These are phyloP conservation scores for Leersia perrieri DNA, from an alignment of 176 grass and related monocot genomes.

Conservation along the genomic window DNA sequence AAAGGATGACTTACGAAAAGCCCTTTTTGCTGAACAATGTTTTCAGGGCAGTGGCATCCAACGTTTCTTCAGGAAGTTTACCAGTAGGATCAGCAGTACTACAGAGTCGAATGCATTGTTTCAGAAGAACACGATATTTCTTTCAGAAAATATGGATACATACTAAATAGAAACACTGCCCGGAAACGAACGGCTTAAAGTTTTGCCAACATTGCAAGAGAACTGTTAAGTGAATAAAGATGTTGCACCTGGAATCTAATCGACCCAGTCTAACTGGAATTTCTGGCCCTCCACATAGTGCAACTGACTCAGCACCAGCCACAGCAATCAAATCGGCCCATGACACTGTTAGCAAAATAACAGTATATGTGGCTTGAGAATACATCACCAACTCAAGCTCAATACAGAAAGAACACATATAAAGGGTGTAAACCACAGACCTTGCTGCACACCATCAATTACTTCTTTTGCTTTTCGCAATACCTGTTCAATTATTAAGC, in stretches of 20 bases:
- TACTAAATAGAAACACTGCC: neutral
- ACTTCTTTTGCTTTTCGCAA: slow-evolving; percentile 77
- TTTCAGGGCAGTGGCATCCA: slow-evolving; percentile 69
- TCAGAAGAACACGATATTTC: slow-evolving; percentile 29
- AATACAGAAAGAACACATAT: neutral
- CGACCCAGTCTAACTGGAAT: slow-evolving; percentile 80
- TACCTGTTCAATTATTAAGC: slow-evolving; percentile 54
- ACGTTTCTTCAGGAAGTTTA: slow-evolving; percentile 88
- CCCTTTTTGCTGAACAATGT: slow-evolving; percentile 65
- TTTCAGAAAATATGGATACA: slow-evolving; percentile 25
- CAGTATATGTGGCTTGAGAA: slow-evolving; percentile 12
- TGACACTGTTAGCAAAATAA: slow-evolving; percentile 53
- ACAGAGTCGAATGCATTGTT: slow-evolving; percentile 20
- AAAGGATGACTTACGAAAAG: slow-evolving; percentile 80
- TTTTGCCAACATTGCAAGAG: neutral
- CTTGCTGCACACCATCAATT: slow-evolving; percentile 62
- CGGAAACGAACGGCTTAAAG: neutral
- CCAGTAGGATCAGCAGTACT: slow-evolving; percentile 69
- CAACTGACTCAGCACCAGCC: slow-evolving; percentile 83
- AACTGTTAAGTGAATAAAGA: slow-evolving; percentile 27
- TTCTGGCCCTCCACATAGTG: slow-evolving; percentile 72
- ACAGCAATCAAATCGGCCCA: slow-evolving; percentile 98
- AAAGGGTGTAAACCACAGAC: slow-evolving; percentile 40
- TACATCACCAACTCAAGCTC: slow-evolving; percentile 30
- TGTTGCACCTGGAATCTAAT: slow-evolving; percentile 76